Base-by-base conservation (phyloP, 2,329 filamentous ascomycete species). In the Botryotinia calthae region DNA sequence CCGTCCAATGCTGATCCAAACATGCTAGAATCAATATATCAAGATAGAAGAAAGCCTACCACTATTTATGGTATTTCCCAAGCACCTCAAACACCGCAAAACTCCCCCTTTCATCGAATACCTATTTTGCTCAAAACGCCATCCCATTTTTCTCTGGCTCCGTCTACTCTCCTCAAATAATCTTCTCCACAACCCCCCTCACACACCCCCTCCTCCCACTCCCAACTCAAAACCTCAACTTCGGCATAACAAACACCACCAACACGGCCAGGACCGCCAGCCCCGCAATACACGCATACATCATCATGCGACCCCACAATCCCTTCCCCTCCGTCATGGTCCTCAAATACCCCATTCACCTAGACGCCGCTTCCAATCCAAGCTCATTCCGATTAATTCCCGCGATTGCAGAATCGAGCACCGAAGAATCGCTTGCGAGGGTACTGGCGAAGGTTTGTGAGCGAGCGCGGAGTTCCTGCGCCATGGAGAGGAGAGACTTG, bases 161-260 rank as follows among this genome's bases (percentile, higher is more conserved):
- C n/a, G n/a, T 18, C n/a, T 16, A n/a, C 48, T n/a, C 25, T 16
- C n/a, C 14, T 28, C n/a, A 56, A 56, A 56, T 18, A 3, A 56
- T 2, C 14, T 18, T 28, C 16, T 8, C 1, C n/a, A 4, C 3
- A 56, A 56, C 51, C 51, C n/a, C n/a, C n/a, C n/a, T n/a, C n/a
- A n/a, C n/a, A 4, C 3, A 56, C 28, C 51, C 51, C 16, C n/a
- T 18, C 20, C 12, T 18, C 31, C 42, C 31, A 14, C 14, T 25
- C 44, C 42, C 22, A 58, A 58, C 34, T 74, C 74, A 97, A 79
- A 97, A 96, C 79, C 95, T 87, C 81, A 98, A 82, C 85, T 98
- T 98, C 0, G 95, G 95, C 80, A 94, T 84, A 68, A 95, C 87
- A 84, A 95, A 95, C 20, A 98, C 95, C 95, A 76, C 98, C 82